Evolutionary conservation across 2,329 filamentous ascomycete genomes (phyloP), one percentile per base, ranked within the genome.

Genomic region (Fusarium sp.): DNA sequence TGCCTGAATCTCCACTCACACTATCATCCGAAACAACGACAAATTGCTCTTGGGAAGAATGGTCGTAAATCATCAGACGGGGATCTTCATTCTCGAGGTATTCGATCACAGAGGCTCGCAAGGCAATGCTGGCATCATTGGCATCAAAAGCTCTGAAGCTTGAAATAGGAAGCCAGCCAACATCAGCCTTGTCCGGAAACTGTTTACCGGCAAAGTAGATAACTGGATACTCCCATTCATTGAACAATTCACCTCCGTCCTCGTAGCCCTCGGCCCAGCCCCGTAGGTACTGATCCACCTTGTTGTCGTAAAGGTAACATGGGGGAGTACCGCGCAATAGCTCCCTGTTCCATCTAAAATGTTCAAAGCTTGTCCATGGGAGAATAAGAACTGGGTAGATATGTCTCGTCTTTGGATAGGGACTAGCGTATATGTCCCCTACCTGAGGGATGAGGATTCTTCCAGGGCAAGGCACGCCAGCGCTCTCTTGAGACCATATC

Each of bases 191-290:
- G 0, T 2, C 4, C 1, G 49, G 37, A 2, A 53, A 53, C 0
- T 10, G 8, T 1, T 15, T 12, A 0, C 21, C 23, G 20, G 31
- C 16, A 26, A 53, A 24, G 26, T 20, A 53, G 1, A 53, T 39
- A 4, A 53, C 49, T 3, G 49, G 37, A 21, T 53, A 53, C 4
- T 2, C 2, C 24, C 48, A 41, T 1, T 41, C 9, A 16, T 12
- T 29, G 0, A 52, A 0, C 1, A 9, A n/a, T 0, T 2, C 2
- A 0, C 48, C 33, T 5, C 48, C 48, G 0, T 52, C 48, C 3
- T 53, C 49, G 0, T 33, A 53, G 0, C 5, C 49, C 10, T 7
- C 3, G 0, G 49, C 37, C 37, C 49, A 53, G 2, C 49, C 49
- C 12, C 26, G 49, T 20, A 37, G 49, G 12, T 8, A 43, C 16